A percentile compares a stretch with the other conserved stretches of the same genome.
These are phyloP conservation scores for Hypoxylon perforatum DNA, from an alignment of 495 filamentous ascomycete species.

Conservation along the genomic window DNA sequence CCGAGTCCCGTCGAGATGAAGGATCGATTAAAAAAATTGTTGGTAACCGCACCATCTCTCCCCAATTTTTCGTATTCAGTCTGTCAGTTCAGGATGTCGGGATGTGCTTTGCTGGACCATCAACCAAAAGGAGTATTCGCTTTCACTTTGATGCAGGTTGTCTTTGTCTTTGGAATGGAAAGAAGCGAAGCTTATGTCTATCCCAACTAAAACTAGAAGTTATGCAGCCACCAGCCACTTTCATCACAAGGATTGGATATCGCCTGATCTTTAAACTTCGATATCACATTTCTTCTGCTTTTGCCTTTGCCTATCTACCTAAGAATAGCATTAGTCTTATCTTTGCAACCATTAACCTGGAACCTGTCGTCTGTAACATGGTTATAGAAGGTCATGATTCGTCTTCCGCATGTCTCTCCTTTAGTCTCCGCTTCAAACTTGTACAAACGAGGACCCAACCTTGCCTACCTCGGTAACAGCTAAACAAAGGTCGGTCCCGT, in stretches of 20 bases:
- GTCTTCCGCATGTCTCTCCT: not conserved
- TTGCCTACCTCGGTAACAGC: not conserved
- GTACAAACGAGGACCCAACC: constrained; percentile 1
- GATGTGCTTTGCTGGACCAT: too few relatives aligned
- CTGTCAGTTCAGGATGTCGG: not conserved
- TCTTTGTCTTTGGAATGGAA: too few relatives aligned
- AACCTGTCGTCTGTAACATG: not conserved
- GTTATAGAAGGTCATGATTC: not conserved
- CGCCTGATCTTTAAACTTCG: not conserved
- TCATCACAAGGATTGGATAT: too few relatives aligned
- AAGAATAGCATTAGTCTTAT: not conserved
- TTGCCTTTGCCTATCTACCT: not conserved
- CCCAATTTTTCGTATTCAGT: constrained; percentile 12
- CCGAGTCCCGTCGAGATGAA: constrained; percentile 38
- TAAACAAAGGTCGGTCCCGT: constrained; percentile 20
- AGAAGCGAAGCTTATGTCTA: too few relatives aligned
- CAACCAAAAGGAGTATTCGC: too few relatives aligned
- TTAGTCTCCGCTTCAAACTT: constrained; percentile 15
- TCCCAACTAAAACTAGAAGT: not conserved
- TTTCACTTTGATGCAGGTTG: too few relatives aligned
- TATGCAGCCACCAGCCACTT: constrained; percentile 4
- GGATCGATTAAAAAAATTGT: constrained; percentile 26
- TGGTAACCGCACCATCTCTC: constrained; percentile 3
- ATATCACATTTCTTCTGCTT: not conserved
- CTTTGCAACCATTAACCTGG: not conserved